Evolutionary conservation across 2,329 filamentous ascomycete species (phyloP), one percentile per base, ranked within the genome.

Genomic region (Alternaria sp.): DNA sequence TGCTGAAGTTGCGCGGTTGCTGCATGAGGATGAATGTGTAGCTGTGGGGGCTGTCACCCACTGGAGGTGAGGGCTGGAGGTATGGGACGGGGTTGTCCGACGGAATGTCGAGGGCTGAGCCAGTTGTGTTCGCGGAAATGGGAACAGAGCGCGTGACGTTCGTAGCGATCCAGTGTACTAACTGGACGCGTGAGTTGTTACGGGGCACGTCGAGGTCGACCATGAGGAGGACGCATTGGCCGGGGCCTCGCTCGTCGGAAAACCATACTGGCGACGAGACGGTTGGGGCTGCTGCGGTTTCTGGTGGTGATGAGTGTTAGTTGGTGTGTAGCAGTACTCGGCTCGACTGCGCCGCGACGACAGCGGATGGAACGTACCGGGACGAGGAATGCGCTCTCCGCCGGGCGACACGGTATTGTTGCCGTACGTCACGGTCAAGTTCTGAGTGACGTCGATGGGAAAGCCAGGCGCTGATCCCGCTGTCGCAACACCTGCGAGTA

Each of bases 161-260:
- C 25, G 73, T 65, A 23, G 69, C 71, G 51, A 78, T 69, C 75
- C 76, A 79, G 68, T 78, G 76, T 17, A 79, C 65, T 13, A 76
- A 69, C 23, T 72, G 70, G 7, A 76, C 69, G 52, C 76, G 74
- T 2, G 67, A 72, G 57, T 66, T 67, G 68, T 79, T 79, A 25
- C 68, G 65, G 9, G 76, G 76, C 1, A 78, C 76, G 61, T 79
- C 76, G 46, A 66, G 61, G 67, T 79, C 76, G 45, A 79, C 68
- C 67, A 78, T 72, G 50, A 76, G 61, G 36, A 79, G 65, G 44
- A 79, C 49, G 51, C 61, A 73, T 11, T 52, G 55, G n/a, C 54
- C 52, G 9, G 50, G 47, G 54, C 52, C 70, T 40, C 51, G 51
- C 13, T 61, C 64, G 49, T 40, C 52, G 17, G 57, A 21, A 9